Base-by-base conservation (phyloP, 257 asterid genomes). In the Pogostemon cablin region DNA sequence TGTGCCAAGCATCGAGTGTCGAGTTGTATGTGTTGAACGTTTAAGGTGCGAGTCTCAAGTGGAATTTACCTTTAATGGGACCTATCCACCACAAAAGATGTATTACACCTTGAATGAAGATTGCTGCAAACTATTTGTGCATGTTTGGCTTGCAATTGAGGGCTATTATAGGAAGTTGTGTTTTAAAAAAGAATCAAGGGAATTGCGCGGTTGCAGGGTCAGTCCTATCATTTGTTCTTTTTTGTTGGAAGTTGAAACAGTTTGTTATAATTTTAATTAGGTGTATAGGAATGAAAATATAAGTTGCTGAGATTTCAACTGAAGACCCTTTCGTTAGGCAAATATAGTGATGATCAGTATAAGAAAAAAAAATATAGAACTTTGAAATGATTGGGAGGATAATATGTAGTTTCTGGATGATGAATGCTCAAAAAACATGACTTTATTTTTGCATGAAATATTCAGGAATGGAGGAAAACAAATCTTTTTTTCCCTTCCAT, bases 401-500 rank as follows among this genome's bases (percentile, higher is more conserved):
- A 48, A 48, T 48, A 10, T 5, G 54, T 48, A 17, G 54, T 48
- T 48, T 48, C 54, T 9, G 11, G 54, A 48, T 12, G 54, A 48
- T 9, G 54, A 48, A 48, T 48, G 20, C 54, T 48, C 4, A 17
- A 10, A 12, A 48, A 48, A 48, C 5, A 32, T 52, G 0, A 12
- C 3, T 52, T 52, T 52, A 15, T 1, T 12, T 5, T 12, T 58
- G 10, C 37, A 37, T 6, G 37, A 58, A 12, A 17, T 17, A 15
- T 7, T 38, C 32, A 25, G 32, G 32, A 25, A 25, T 25, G 32
- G 32, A 25, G 32, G 32, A 25, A 25, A 25, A 25, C 32, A 9
- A 62, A 37, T 59, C 65, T 38, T 10, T 48, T 64, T 25, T 67
- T 47, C 74, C 74, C 9, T 43, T 73, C 46, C n/a, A 67, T 49